Evolutionary conservation across 352 stramenopile genomes (phyloP).

Genomic region (Globisporangium acanthophoron): DNA sequence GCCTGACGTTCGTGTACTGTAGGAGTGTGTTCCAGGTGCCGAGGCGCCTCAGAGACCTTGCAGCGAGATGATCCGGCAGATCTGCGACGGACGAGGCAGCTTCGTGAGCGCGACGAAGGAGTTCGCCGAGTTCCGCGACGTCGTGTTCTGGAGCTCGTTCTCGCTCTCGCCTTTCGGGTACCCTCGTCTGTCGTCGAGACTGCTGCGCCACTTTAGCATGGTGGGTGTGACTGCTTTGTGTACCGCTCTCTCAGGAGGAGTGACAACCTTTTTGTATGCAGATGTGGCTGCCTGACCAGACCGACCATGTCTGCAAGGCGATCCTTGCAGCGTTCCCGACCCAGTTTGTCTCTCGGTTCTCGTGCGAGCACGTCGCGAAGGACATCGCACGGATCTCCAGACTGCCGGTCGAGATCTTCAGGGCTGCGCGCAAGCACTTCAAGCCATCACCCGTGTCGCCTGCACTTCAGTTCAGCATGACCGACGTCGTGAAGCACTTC

Average conservation of each 20-base stretch:
- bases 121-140: conserved; percentile 52
- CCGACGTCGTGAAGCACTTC: conserved; percentile 39
- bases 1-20: background rate
- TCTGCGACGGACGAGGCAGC: conserved; percentile 47
- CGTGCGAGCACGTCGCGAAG: conserved; percentile 8
- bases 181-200: conserved; percentile 24
- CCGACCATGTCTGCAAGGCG: conserved; percentile 26
- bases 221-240: conserved; percentile 14
- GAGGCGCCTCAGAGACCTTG: conserved; percentile 14
- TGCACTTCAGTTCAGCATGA: conserved; percentile 37
- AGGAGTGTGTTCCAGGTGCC: background rate
- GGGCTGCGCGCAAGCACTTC: conserved; percentile 15
- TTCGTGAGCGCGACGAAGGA: conserved; percentile 48
- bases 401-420: conserved; percentile 44
- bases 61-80: conserved; percentile 55
- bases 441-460: conserved; percentile 24
- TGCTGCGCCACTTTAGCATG: conserved; percentile 65
- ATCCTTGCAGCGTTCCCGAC: conserved; percentile 35
- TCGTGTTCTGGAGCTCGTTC: conserved; percentile 40
- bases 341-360: conserved; percentile 24
- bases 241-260: background rate
- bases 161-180: conserved; percentile 42
- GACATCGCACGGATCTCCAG: conserved; percentile 24
- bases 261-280: conserved; percentile 6
- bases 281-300: conserved; percentile 44